Evolutionary conservation across 768 basidiomycete genomes (phyloP).

Genomic region (Xerocomus spinulosus): DNA sequence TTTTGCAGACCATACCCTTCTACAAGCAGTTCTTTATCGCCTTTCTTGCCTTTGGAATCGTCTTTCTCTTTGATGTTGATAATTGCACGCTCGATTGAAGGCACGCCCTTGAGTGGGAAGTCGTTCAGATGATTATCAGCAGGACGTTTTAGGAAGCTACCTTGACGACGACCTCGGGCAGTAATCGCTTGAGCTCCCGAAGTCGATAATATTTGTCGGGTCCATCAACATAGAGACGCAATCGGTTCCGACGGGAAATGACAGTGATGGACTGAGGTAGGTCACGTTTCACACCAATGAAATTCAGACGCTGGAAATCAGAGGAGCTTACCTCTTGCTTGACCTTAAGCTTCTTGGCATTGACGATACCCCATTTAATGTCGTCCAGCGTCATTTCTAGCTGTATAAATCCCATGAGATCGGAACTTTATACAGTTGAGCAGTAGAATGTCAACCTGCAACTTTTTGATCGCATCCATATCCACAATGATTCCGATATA

Average conservation of each 20-base stretch:
- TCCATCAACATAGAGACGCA: conserved; percentile 77
- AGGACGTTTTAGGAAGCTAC: conserved; percentile 32
- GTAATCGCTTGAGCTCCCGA: conserved; percentile 77
- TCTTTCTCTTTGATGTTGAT: conserved; percentile 94
- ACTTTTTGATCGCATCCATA: conserved; percentile 76
- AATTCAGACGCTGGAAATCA: background rate
- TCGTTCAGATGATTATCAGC: background rate
- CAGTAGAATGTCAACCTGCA: conserved; percentile 55
- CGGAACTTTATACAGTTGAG: background rate
- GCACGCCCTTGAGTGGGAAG: conserved; percentile 57
- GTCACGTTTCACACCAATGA: background rate
- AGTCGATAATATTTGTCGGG: conserved; percentile 78
- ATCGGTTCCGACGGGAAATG: conserved; percentile 65
- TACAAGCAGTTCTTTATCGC: conserved; percentile 87
- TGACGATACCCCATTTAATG: conserved; percentile 87
- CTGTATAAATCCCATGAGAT: conserved; percentile 34
- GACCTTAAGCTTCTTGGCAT: conserved; percentile 86
- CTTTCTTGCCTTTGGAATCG: conserved; percentile 72
- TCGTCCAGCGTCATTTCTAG: conserved; percentile 91
- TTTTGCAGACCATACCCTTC: conserved; percentile 96
- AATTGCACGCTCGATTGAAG: conserved; percentile 85
- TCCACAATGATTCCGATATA: conserved; percentile 94
- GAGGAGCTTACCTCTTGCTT: conserved; percentile 62
- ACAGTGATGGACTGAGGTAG: conserved; percentile 64
- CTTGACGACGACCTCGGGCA: conserved; percentile 89